Evolutionary conservation across 2,329 filamentous ascomycete species (phyloP).

Genomic region (Penicillium sp.): DNA sequence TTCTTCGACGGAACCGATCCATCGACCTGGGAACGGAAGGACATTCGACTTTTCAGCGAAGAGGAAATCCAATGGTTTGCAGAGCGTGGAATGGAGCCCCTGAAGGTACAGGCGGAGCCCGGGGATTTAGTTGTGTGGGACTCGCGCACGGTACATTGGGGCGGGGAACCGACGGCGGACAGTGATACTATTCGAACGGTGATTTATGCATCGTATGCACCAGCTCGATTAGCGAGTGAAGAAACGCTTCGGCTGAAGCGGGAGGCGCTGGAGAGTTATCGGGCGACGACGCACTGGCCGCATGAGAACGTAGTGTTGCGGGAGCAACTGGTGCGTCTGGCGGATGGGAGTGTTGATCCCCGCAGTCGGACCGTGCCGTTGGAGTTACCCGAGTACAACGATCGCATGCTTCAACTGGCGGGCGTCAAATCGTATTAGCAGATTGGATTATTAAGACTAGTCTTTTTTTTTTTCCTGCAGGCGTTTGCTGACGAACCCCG

Average conservation of each 20-base stretch:
- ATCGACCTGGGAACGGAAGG: conserved; percentile 14
- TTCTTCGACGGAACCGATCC: conserved; percentile 33
- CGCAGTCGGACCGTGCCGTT: conserved; percentile 3
- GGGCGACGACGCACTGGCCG: conserved; percentile 6
- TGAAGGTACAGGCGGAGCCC: conserved; percentile 44
- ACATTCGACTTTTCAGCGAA: conserved; percentile 25
- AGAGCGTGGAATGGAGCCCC: conserved; percentile 23
- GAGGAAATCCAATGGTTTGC: conserved; percentile 35
- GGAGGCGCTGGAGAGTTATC: conserved; percentile 13
- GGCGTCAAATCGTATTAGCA: conserved; percentile 1
- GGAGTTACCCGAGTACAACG: conserved; percentile 2
- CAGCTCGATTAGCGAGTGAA: neutral
- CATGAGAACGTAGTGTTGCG: conserved; percentile 5
- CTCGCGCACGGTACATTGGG: conserved; percentile 23
- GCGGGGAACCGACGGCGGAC: conserved; percentile 19
- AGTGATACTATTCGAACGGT: conserved; percentile 23
- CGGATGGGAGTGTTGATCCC: conserved; percentile 2
- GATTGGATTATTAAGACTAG: conserved; percentile 8
- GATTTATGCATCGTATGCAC: conserved; percentile 24
- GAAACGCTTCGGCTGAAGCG: conserved; percentile 4
- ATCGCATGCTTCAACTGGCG: conserved; percentile 4
- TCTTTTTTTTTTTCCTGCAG: neutral
- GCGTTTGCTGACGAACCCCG: conserved; percentile 8
- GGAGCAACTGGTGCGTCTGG: neutral
- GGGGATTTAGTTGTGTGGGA: conserved; percentile 47